Base-by-base conservation (phyloP, 2,329 filamentous ascomycete species). In the Xylaria sp. region DNA sequence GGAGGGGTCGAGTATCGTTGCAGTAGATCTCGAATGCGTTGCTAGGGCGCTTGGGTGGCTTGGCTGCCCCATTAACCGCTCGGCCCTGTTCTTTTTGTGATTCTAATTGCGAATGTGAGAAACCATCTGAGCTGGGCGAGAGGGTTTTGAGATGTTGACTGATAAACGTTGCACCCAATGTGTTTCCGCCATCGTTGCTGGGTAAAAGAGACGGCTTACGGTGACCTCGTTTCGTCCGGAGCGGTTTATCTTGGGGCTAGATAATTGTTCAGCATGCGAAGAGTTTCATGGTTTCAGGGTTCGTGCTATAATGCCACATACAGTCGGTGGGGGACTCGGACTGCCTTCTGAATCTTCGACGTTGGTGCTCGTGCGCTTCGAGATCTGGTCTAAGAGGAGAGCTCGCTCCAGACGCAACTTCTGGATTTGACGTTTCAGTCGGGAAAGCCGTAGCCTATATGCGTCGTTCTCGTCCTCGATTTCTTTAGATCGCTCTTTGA, bases 401-500 rank as follows among this genome's bases (percentile, higher is more conserved):
- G 93, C 92, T 71, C 94, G 89, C 83, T 97, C 92, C 28, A 98
- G 88, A 59, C 96, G 91, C 86, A 97, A 89, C 83, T 98, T 98
- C 80, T 97, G 92, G 74, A 98, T 91, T 77, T 93, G 92, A 72
- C 94, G 90, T 80, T 92, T 91, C 70, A 97, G 89, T 57, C 94
- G 91, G 50, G 88, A 85, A 72, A 97, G 92, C 61, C 94, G 92
- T 63, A 93, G 84, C 63, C 93, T 89, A 56, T 93, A 91, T 66
- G 92, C 88, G 76, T 97, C 94, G 80, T 98, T 98, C 78, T 94
- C 91, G 69, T 94, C 90, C 80, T 98, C 94, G 76, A 98, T 93
- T 80, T 98, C 94, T 79, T 91, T 92, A 72, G 96, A 93, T 70
- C 96, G 92, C 76, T 93, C 92, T 83, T 97, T 97, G 25, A 99